Evolutionary conservation across 2,329 filamentous ascomycete genomes (phyloP).

Genomic region (Parafenestella ontariensis): DNA sequence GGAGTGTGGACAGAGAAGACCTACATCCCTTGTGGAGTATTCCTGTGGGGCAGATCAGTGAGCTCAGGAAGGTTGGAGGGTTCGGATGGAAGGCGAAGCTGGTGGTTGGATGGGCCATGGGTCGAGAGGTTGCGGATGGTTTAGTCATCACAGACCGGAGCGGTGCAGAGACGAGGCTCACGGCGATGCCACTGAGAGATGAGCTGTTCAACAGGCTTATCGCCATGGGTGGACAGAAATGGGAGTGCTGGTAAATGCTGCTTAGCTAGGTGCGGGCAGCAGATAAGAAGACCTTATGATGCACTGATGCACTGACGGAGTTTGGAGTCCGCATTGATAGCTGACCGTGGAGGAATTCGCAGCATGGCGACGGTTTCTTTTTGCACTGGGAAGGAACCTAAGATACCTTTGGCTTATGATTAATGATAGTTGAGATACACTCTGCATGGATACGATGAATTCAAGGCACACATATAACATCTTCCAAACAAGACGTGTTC

Average conservation of each 20-base stretch:
- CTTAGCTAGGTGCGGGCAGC: not conserved
- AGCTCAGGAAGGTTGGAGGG: conserved; percentile 80
- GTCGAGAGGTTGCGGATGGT: conserved; percentile 76
- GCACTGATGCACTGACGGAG: not conserved
- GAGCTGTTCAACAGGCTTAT: conserved; percentile 82
- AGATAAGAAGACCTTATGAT: no score
- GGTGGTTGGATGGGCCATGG: conserved; percentile 79
- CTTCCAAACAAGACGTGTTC: not conserved
- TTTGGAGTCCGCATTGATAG: not conserved
- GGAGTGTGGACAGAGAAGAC: conserved; percentile 58
- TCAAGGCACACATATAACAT: not conserved
- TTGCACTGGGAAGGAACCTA: not conserved
- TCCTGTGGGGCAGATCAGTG: conserved; percentile 72
- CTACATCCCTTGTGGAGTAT: conserved; percentile 71
- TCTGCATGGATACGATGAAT: not conserved
- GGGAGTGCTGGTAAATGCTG: conserved; percentile 71
- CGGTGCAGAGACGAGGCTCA: conserved; percentile 68
- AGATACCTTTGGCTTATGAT: conserved; percentile 6
- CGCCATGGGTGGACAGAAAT: conserved; percentile 81
- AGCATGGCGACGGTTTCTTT: not conserved
- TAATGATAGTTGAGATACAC: not conserved
- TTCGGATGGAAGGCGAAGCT: conserved; percentile 86
- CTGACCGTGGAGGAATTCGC: not conserved
- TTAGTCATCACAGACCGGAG: conserved; percentile 69
- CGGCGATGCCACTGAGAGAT: conserved; percentile 74